Base-by-base conservation (phyloP, 106 monocot species). In the Vanilla planifolia region DNA sequence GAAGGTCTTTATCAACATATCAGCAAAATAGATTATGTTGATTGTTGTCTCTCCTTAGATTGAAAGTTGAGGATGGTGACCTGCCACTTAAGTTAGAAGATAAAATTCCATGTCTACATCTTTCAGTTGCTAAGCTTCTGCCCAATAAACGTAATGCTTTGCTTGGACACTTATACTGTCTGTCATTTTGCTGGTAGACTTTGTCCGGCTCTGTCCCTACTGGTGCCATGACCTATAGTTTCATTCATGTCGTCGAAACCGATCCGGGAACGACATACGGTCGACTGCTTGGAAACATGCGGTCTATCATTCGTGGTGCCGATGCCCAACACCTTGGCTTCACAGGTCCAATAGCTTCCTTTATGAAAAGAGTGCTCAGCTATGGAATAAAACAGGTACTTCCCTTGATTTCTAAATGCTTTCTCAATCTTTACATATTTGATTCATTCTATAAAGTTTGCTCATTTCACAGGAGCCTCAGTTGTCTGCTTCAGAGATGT, bases 201-300 rank as follows among this genome's bases (percentile, higher is more conserved):
- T 72, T 93, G 16, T 44, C 85, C 5, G 59, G 74, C 2, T 33
- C 29, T 22, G 63, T 67, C 14, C 55, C 69, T 48, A 91, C 91
- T 8, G 84, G 96, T 10, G 96, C 91, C 11, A 96, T 91, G 91
- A 91, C 87, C 7, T 91, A 76, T 71, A 80, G 87, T 71, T 96
- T 96, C 53, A 96, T 96, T 60, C 60, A 71, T 61, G 87, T 91
- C 4, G 43, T 91, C 8, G 84, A 81, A 56, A 77, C 30, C 20
- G 79, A 87, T 25, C 81, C 81, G 19, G 80, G 79, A 39, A 50
- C 55, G 5, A 96, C 87, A 16, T 91, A 96, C 51, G 91, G 96
- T 5, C 37, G 67, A 26, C 43, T 96, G 66, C 86, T 96, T 8
- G 56, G 37, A 3, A 32, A 61, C 25, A 91, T 96, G 87, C 73